A percentile compares a stretch with the other conserved stretches of the same genome.
These are phyloP conservation scores for Naumovozyma baii DNA, from an alignment of 805 yeast genomes.

Conservation along the genomic window DNA sequence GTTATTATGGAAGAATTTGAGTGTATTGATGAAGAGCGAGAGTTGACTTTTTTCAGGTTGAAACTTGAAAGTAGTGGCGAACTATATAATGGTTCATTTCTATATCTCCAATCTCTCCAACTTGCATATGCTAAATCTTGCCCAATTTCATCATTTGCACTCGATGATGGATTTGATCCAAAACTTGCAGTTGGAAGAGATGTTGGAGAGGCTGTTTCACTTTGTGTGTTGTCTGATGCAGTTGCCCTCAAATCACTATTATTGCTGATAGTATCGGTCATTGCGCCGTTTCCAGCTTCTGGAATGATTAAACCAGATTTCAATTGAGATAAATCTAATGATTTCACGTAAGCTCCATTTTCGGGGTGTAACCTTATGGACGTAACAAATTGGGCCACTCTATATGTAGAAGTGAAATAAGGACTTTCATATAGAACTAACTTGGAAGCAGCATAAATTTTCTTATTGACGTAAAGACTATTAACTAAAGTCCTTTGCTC, in stretches of 20 bases:
- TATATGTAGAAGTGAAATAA: constrained; percentile 55
- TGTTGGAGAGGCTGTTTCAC: too few relatives aligned
- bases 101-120: constrained; percentile 88
- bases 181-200: too few relatives aligned
- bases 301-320: constrained; percentile 31
- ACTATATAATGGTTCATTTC: constrained; percentile 59
- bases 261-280: not conserved
- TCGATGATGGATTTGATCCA: not conserved
- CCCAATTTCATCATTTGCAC: constrained; percentile 6
- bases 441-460: constrained; percentile 43
- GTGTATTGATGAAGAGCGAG: constrained; percentile 18
- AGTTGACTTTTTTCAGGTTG: constrained; percentile 14
- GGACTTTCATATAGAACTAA: constrained; percentile 47
- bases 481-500: constrained; percentile 32
- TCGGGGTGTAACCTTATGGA: constrained; percentile 46
- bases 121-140: constrained; percentile 47
- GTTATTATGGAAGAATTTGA: constrained; percentile 9
- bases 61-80: constrained; percentile 29
- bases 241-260: too few relatives aligned
- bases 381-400: constrained; percentile 73
- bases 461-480: constrained; percentile 42
- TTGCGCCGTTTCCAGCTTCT: constrained; percentile 11
- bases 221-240: too few relatives aligned
- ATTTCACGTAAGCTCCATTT: constrained; percentile 47
- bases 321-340: constrained; percentile 48